Base-by-base conservation (phyloP, 352 stramenopile species). In the Phytophthora agathidicida region DNA sequence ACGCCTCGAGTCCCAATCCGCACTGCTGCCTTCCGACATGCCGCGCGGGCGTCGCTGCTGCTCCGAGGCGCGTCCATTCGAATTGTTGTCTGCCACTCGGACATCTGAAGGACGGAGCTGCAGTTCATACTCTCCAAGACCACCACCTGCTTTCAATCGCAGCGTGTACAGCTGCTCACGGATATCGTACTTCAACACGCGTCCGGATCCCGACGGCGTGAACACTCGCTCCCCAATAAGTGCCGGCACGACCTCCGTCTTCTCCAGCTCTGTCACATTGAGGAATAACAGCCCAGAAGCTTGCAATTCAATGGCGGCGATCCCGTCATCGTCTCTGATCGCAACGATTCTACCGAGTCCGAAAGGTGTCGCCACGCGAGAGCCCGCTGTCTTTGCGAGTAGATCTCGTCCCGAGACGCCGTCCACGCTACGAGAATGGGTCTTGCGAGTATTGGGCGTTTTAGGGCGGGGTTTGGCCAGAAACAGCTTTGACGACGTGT, bases 291-390 rank as follows among this genome's bases (percentile, higher is more conserved):
- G 56, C 27, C 61, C 56, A 8, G 36, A 60, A 22, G 67, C 53
- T 56, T 89, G 78, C 7, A 92, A 52, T 11, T 73, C 51, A 37
- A 92, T 70, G 11, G 75, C 64, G 11, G 73, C 76, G 20, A 88
- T 65, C 35, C 74, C 77, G 41, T 91, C 77, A 7, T 77, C 62
- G 14, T 71, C 52, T 33, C 82, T 69, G 11, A 83, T 71, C 2
- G 68, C 71, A n/a, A 76, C 16, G 35, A 92, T 68, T n/a, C 70
- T 79, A 17, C 82, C 82, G 7, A 92, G 78, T 0, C 82, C 82
- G 46, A 87, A 92, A 27, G 65, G 63, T 28, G 82, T 92, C 14
- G 68, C 83, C 24, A 92, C 76, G 47, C 72, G 68, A 20, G 71
- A 75, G 13, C 77, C 80, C 1, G 67, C 51, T 10, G 59, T 39